Conservation (phyloP, 768 basidiomycete species). For the Lyophyllum semitale region DNA sequence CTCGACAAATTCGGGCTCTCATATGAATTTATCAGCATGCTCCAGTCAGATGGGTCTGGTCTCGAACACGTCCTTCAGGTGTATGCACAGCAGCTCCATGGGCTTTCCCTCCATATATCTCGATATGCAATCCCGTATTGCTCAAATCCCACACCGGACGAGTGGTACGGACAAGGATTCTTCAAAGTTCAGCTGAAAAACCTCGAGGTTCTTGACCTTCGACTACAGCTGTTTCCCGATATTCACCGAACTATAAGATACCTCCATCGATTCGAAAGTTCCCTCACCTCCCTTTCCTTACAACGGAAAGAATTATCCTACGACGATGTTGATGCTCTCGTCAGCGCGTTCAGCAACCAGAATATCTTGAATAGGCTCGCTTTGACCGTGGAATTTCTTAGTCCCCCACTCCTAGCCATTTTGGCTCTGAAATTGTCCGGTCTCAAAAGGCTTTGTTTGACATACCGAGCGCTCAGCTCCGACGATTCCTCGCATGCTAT, state of each 20-base stretch:
- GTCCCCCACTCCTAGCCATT: too few species aligned
- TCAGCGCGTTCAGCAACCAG: not conserved
- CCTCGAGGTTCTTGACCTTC: not conserved
- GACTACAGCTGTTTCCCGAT: not conserved
- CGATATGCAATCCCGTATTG: too few species aligned
- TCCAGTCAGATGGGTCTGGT: not conserved
- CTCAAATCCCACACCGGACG: not conserved
- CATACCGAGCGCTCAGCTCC: too few species aligned
- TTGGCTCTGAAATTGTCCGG: too few species aligned
- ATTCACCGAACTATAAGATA: not conserved
- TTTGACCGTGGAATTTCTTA: too few species aligned
- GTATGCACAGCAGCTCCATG: too few species aligned
- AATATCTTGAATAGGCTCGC: slow-evolving; percentile 1
- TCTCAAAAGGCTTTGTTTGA: too few species aligned
- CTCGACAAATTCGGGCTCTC: not conserved
- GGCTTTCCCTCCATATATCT: too few species aligned
- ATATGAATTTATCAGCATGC: not conserved
- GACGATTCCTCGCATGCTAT: too few species aligned
- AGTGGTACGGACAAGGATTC: not conserved
- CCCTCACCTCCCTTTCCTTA: not conserved
- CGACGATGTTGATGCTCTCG: slow-evolving; percentile 1
- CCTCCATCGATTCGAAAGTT: not conserved
- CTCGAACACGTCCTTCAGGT: too few species aligned
- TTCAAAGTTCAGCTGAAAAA: not conserved
- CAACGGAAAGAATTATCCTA: not conserved